A percentile compares a stretch with the other conserved stretches of the same genome.
phyloP scores from a whole-genome alignment of 2,329 filamentous ascomycete genomes.

The Verticillium zaregamsianum region DNA sequence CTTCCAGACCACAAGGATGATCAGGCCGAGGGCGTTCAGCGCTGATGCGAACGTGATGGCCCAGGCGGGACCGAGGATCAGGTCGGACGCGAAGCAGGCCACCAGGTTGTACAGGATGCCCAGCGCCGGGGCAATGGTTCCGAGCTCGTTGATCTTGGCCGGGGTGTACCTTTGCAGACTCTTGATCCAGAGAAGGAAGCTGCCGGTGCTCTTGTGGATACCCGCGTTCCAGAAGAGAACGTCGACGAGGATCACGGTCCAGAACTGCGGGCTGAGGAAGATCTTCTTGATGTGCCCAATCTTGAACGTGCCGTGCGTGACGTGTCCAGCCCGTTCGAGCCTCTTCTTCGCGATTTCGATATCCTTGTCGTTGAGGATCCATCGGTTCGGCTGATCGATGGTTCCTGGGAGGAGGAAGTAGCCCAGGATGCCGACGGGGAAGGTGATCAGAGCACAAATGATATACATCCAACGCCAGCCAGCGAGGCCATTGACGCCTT shows the following conservation, averaged over 20 bases:
- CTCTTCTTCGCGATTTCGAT: conserved; percentile 38
- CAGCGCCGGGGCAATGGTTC: conserved; percentile 46
- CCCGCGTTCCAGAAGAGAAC: conserved; percentile 53
- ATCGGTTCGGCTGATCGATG: conserved; percentile 36
- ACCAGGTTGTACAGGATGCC: conserved; percentile 53
- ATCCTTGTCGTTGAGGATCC: conserved; percentile 39
- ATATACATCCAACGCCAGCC: conserved; percentile 56
- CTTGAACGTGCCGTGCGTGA: conserved; percentile 30
- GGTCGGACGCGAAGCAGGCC: conserved; percentile 50
- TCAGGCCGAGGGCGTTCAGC: conserved; percentile 48
- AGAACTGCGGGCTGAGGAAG: conserved; percentile 41
- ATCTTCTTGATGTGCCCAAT: conserved; percentile 26
- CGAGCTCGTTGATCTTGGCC: conserved; percentile 45
- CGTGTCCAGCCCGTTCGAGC: conserved; percentile 40
- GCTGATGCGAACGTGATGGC: conserved; percentile 47
- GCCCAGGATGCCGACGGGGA: conserved; percentile 47
- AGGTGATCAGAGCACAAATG: conserved; percentile 48
- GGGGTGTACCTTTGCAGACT: conserved; percentile 43
- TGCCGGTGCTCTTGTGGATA: conserved; percentile 31
- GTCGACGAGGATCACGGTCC: conserved; percentile 43
- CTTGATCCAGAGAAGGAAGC: conserved; percentile 55
- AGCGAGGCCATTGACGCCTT: conserved; percentile 38
- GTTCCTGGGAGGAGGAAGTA: conserved; percentile 49
- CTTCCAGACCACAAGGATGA: conserved; percentile 51
- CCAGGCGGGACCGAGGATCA: conserved; percentile 47